phyloP scores from a whole-genome alignment of 352 stramenopile genomes.

The Pythium insidiosum region DNA sequence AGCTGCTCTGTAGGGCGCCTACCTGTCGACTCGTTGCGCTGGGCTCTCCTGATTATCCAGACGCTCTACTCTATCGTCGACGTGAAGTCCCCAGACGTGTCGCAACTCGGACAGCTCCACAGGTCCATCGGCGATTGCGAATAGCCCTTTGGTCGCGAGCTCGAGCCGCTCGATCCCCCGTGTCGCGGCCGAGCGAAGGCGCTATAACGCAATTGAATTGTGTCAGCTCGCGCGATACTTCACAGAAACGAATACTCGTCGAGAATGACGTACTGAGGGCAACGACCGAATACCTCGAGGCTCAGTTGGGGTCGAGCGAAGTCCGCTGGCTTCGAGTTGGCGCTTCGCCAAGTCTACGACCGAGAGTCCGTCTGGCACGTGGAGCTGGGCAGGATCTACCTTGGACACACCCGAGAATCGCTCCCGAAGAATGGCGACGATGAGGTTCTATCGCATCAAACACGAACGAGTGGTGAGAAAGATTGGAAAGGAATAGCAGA shows the following conservation, averaged over 20 bases:
- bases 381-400: constrained; percentile 2
- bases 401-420: constrained; percentile 29
- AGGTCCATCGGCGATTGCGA: not conserved
- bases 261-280: constrained; percentile 1
- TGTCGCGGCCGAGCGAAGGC: not conserved
- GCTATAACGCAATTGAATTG: not conserved
- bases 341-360: constrained; percentile 49
- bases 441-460: constrained; percentile 34
- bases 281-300: too few relatives aligned
- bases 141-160: not conserved
- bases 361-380: constrained; percentile 22
- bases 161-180: not conserved
- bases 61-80: too few relatives aligned
- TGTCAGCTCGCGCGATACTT: not conserved
- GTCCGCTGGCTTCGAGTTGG: constrained; percentile 40
- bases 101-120: not conserved
- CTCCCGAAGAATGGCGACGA: constrained; percentile 50
- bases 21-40: too few relatives aligned
- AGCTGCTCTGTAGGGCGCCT: too few relatives aligned
- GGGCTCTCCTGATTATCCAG: too few relatives aligned
- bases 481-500: too few relatives aligned
- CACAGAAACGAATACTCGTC: constrained; percentile 8
- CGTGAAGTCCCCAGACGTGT: not conserved
- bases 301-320: too few relatives aligned
- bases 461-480: too few relatives aligned